These are phyloP conservation scores for Mycosphaerella sp. DNA, from an alignment of 2,329 filamentous ascomycete species.

Conservation along the genomic window DNA sequence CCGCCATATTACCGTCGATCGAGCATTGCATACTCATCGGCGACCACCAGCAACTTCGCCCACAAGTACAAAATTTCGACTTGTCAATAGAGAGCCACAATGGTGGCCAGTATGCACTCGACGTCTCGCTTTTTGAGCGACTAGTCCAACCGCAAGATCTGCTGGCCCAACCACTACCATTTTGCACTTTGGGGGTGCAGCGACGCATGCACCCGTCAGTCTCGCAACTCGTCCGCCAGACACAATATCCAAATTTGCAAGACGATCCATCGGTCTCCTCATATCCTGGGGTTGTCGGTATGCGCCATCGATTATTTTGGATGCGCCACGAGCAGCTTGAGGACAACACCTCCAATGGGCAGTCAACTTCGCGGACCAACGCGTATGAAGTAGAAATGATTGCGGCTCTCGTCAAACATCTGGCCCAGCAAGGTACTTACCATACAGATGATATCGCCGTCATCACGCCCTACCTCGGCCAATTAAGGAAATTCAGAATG, in stretches of 20 bases:
- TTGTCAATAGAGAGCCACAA: conserved; percentile 47
- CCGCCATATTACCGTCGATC: conserved; percentile 52
- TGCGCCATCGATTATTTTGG: conserved; percentile 53
- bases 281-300: conserved; percentile 42
- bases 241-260: conserved; percentile 51
- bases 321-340: conserved; percentile 52
- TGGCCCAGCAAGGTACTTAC: conserved; percentile 60
- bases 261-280: conserved; percentile 38
- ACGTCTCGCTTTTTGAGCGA: conserved; percentile 57
- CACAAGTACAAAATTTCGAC: conserved; percentile 50
- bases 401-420: conserved; percentile 55
- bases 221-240: conserved; percentile 50
- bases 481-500: conserved; percentile 48
- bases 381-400: conserved; percentile 59
- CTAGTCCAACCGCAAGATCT: conserved; percentile 37
- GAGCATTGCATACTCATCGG: conserved; percentile 60
- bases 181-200: conserved; percentile 44
- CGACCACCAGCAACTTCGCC: conserved; percentile 57
- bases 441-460: conserved; percentile 58
- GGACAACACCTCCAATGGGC: conserved; percentile 18
- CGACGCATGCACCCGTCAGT: conserved; percentile 61
- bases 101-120: conserved; percentile 45
- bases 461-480: conserved; percentile 59
- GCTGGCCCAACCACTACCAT: neutral
- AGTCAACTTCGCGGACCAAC: conserved; percentile 46